phyloP scores from a whole-genome alignment of 768 basidiomycete genomes.

The Boletus vermiculosoides region DNA sequence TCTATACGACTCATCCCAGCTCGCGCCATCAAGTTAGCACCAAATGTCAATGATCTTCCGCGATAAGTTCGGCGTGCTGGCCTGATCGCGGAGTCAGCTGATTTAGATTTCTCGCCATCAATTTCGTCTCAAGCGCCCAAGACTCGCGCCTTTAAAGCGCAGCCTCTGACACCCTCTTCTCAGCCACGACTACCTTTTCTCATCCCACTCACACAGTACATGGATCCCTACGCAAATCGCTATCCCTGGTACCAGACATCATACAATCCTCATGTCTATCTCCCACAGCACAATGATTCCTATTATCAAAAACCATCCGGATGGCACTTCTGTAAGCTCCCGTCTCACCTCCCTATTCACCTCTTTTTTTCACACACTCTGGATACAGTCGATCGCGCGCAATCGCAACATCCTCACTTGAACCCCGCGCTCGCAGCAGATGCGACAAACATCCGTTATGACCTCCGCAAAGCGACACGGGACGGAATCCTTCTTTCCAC shows the following conservation, averaged over 20 bases:
- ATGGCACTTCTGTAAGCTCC: constrained; percentile 19
- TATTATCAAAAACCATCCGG: constrained; percentile 11
- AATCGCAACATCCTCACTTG: constrained; percentile 48
- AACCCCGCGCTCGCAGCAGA: constrained; percentile 55
- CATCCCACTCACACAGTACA: constrained; percentile 2
- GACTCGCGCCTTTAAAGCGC: constrained; percentile 10
- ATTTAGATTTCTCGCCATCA: constrained; percentile 4
- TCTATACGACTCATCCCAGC: not conserved
- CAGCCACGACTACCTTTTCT: not conserved
- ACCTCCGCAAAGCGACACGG: constrained; percentile 44
- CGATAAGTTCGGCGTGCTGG: not conserved
- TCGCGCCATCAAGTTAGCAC: not conserved
- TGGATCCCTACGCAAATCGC: constrained; percentile 26
- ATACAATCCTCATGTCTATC: constrained; percentile 33
- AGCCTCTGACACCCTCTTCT: not conserved
- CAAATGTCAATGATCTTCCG: not conserved
- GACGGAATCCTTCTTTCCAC: constrained; percentile 43
- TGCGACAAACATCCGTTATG: constrained; percentile 48
- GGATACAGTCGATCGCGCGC: constrained; percentile 17
- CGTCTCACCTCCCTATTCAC: not conserved
- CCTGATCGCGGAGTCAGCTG: constrained; percentile 3
- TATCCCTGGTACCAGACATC: constrained; percentile 26
- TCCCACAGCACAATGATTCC: constrained; percentile 21
- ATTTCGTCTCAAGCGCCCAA: constrained; percentile 7
- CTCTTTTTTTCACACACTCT: not conserved